A percentile compares a stretch with the other conserved stretches of the same genome.
Evolutionary conservation across 1,284 basidiomycete genomes (phyloP).

Genomic region (Anthracocystis walkeri): DNA sequence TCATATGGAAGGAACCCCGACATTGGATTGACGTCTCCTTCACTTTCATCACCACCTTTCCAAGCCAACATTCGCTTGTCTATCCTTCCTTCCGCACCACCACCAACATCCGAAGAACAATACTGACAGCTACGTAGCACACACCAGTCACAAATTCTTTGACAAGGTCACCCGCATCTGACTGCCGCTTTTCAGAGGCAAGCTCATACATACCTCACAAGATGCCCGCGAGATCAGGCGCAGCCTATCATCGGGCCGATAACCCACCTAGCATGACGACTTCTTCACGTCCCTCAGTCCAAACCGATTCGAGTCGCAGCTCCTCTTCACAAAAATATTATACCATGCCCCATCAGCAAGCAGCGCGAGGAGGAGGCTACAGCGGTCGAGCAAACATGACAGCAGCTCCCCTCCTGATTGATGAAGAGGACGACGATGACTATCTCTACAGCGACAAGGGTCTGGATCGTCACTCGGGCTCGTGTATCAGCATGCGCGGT

Average conservation of each 20-base stretch:
- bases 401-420: constrained; percentile 30
- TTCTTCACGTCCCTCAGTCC: constrained; percentile 34
- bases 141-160: not conserved
- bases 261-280: constrained; percentile 39
- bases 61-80: not conserved
- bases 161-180: not conserved
- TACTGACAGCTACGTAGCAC: not conserved
- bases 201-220: not conserved
- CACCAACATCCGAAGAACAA: constrained; percentile 6
- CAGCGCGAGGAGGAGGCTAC: constrained; percentile 8
- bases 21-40: not conserved
- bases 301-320: constrained; percentile 39
- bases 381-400: constrained; percentile 1
- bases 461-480: constrained; percentile 26
- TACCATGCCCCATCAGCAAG: constrained; percentile 19
- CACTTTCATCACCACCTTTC: not conserved
- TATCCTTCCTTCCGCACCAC: constrained; percentile 17
- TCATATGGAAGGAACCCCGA: too few relatives aligned
- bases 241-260: constrained; percentile 43
- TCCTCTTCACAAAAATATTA: constrained; percentile 43
- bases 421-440: constrained; percentile 49
- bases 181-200: not conserved
- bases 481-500: constrained; percentile 51
- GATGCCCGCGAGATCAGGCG: constrained; percentile 29
- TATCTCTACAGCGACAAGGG: constrained; percentile 42